These are phyloP conservation scores for Penicillium aurantiogriseum DNA, from an alignment of 2,329 filamentous ascomycete genomes.

Conservation along the genomic window DNA sequence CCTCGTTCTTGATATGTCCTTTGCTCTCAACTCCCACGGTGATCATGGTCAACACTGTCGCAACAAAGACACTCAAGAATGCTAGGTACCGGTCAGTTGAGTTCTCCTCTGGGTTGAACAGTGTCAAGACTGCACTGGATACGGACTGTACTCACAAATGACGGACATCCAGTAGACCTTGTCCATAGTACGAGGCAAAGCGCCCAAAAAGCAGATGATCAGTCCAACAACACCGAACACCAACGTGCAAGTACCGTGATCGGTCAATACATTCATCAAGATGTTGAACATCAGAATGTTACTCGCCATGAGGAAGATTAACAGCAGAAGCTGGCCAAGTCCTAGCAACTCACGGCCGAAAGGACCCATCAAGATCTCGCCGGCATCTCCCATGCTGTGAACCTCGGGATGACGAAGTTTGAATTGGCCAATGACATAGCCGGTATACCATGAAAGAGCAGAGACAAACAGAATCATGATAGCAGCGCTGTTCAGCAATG, in stretches of 20 bases:
- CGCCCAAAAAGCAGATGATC: constrained; percentile 57
- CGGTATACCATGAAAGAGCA: constrained; percentile 57
- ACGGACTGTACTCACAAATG: constrained; percentile 44
- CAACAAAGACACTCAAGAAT: constrained; percentile 62
- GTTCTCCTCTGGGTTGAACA: neutral
- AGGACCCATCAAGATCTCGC: constrained; percentile 60
- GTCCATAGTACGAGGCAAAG: constrained; percentile 61
- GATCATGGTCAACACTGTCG: constrained; percentile 66
- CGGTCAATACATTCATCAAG: constrained; percentile 63
- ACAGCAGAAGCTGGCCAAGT: constrained; percentile 59
- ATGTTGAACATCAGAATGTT: constrained; percentile 69
- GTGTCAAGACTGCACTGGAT: too few relatives aligned
- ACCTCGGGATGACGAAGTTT: constrained; percentile 58
- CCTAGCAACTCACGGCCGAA: constrained; percentile 63
- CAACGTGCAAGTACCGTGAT: constrained; percentile 62
- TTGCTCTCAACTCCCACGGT: constrained; percentile 57
- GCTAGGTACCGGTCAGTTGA: constrained; percentile 35
- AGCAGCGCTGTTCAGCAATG: constrained; percentile 40
- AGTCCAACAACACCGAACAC: constrained; percentile 61
- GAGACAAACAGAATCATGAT: constrained; percentile 56
- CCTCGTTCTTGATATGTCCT: constrained; percentile 35
- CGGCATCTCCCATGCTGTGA: constrained; percentile 67
- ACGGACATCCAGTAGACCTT: constrained; percentile 62
- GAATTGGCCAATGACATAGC: constrained; percentile 60
- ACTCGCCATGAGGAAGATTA: constrained; percentile 68